Base-by-base conservation (phyloP, 345 rosid species). In the Durio zibethinus region DNA sequence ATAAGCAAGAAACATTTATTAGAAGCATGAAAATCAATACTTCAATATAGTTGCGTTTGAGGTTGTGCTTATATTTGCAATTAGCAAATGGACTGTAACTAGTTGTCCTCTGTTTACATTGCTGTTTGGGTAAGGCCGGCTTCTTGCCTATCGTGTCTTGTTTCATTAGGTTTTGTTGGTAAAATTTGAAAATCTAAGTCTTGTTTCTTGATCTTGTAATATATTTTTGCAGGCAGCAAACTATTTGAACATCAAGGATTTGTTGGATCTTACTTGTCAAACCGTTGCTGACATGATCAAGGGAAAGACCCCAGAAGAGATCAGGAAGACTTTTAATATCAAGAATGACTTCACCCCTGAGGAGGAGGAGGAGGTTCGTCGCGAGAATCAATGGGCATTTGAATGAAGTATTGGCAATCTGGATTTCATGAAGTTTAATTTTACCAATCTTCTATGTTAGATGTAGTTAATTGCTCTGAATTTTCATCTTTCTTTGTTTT, bases 341-440 rank as follows among this genome's bases (percentile, higher is more conserved):
- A 80, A 73, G 85, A 91, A 90, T 12, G 97, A 88, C 77, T 87
- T 86, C 81, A 83, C 87, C 16, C 78, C 85, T 0, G 94, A 88
- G 67, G 92, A 91, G 75, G 94, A 89, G 77, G 90, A 83, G 42
- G 87, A 89, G 83, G 87, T 89, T 43, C 84, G 94, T 15, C 79
- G 89, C 56, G 92, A 90, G 85, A 87, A 87, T 68, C 93, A 86
- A 65, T 89, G 93, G 97, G 97, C 93, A 0, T 89, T 89, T 31
- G 89, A 87, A 69, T 90, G 82, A 87, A n/a, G 61, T 27, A 64
- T 35, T 40, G 48, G 62, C 11, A 40, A 47, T 70, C 27, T 18
- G 23, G 40, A 9, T 15, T 69, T 23, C 20, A 0, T 33, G 20
- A 54, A 45, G 59, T 31, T 42, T 10, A 42, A 27, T 33, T 20